Evolutionary conservation across 1,139 yeast genomes (phyloP).

Genomic region (Hansenula anomala): DNA sequence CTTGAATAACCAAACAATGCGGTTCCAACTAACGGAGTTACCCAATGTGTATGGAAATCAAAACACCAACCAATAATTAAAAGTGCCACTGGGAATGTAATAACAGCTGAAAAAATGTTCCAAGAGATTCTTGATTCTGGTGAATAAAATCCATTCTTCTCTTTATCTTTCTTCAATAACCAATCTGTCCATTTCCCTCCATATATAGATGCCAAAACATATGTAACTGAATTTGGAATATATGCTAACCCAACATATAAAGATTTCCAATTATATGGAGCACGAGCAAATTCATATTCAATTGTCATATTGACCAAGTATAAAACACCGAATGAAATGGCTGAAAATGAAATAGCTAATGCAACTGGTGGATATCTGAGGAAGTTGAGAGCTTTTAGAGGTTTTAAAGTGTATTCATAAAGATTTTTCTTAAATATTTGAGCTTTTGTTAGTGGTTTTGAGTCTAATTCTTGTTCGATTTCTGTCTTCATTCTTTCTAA

Average conservation of each 20-base stretch:
- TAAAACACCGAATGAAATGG: slow-evolving; percentile 61
- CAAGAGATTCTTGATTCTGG: slow-evolving; percentile 81
- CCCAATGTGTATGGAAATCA: slow-evolving; percentile 64
- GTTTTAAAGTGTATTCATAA: slow-evolving; percentile 44
- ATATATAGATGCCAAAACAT: slow-evolving; percentile 63
- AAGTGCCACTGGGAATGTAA: slow-evolving; percentile 58
- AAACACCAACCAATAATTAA: slow-evolving; percentile 82
- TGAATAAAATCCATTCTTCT: slow-evolving; percentile 56
- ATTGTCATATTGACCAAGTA: slow-evolving; percentile 76
- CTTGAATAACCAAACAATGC: slow-evolving; percentile 79
- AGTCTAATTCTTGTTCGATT: slow-evolving; percentile 20
- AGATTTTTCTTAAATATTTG: slow-evolving; percentile 18
- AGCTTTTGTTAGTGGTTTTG: slow-evolving; percentile 9
- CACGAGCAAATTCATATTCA: slow-evolving; percentile 53
- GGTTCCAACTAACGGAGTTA: slow-evolving; percentile 71
- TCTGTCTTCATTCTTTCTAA: slow-evolving; percentile 24
- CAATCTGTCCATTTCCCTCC: slow-evolving; percentile 82
- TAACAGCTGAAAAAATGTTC: slow-evolving; percentile 64
- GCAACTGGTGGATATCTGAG: slow-evolving; percentile 70
- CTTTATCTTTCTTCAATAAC: slow-evolving; percentile 50
- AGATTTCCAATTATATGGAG: slow-evolving; percentile 67
- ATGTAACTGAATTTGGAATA: slow-evolving; percentile 79
- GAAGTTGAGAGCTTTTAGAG: slow-evolving; percentile 43
- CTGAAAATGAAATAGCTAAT: slow-evolving; percentile 58
- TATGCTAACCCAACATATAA: slow-evolving; percentile 71